A percentile compares a stretch with the other conserved stretches of the same genome.
Conservation (phyloP, 441 rosid genomes). For the Eutrema salsugineum region DNA sequence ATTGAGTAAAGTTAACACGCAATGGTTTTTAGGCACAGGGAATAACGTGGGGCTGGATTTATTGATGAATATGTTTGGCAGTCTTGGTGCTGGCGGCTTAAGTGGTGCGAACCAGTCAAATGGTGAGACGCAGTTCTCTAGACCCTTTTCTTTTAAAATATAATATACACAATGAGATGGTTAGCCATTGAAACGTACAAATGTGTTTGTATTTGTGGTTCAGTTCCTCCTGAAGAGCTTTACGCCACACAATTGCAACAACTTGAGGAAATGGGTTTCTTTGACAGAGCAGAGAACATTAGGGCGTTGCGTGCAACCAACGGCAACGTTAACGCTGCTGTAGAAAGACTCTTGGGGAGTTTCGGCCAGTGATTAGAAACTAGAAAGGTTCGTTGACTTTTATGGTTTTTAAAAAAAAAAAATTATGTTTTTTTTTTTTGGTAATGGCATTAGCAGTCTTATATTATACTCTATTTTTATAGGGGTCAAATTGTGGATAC, state of each 20-base stretch:
- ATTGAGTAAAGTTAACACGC: neutral
- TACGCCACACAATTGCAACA: slow-evolving; percentile 75
- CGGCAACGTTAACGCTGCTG: slow-evolving; percentile 83
- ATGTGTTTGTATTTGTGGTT: neutral
- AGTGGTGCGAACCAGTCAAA: slow-evolving; percentile 34
- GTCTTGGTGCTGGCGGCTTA: slow-evolving; percentile 46
- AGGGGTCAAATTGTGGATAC: slow-evolving; percentile 5
- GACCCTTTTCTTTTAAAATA: neutral
- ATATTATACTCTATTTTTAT: neutral
- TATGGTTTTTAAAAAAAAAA: neutral
- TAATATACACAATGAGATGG: neutral
- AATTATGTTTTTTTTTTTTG: neutral
- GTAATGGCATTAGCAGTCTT: neutral
- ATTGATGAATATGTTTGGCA: slow-evolving; percentile 53
- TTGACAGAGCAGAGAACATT: slow-evolving; percentile 72
- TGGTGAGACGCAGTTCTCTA: slow-evolving; percentile 32
- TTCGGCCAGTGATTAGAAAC: slow-evolving; percentile 40
- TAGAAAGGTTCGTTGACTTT: neutral
- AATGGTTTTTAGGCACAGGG: slow-evolving; percentile 31
- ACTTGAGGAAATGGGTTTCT: slow-evolving; percentile 88
- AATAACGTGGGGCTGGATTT: slow-evolving; percentile 35
- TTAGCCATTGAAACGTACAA: neutral
- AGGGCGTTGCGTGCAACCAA: slow-evolving; percentile 72
- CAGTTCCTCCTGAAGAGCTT: slow-evolving; percentile 75
- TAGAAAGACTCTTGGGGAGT: slow-evolving; percentile 72